These are phyloP conservation scores for Citrus sp. DNA, from an alignment of 345 rosid genomes.

Conservation along the genomic window DNA sequence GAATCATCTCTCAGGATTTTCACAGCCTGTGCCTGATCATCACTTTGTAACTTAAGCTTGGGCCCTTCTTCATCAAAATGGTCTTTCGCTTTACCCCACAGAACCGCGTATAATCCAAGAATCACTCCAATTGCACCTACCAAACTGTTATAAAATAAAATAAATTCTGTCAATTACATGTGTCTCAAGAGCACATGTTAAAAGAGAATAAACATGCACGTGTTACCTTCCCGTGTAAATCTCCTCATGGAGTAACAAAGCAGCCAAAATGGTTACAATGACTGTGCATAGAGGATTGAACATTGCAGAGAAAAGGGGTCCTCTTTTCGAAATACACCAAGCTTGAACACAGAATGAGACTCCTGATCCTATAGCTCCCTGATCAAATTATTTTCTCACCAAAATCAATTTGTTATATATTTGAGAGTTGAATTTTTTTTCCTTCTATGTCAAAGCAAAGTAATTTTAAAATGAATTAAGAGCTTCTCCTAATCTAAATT, in stretches of 20 bases:
- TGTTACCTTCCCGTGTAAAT: conserved; percentile 51
- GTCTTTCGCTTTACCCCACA: conserved; percentile 74
- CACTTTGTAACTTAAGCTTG: conserved; percentile 16
- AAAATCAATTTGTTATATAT: not conserved
- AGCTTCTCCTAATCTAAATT: too few species aligned
- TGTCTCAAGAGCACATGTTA: not conserved
- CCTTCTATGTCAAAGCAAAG: not conserved
- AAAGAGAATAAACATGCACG: not conserved
- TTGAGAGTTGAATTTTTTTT: not conserved
- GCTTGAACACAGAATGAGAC: conserved; percentile 50
- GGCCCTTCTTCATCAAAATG: conserved; percentile 12
- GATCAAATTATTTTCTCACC: not conserved
- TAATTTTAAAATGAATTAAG: too few species aligned
- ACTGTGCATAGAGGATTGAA: conserved; percentile 65
- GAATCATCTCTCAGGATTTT: conserved; percentile 30
- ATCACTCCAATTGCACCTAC: conserved; percentile 50
- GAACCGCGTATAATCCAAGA: conserved; percentile 45
- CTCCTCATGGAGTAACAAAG: conserved; percentile 54
- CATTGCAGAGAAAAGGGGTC: conserved; percentile 63
- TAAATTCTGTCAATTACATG: not conserved
- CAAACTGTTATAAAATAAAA: conserved; percentile 33
- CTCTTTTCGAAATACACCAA: conserved; percentile 45
- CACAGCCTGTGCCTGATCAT: conserved; percentile 7
- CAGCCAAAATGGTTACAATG: conserved; percentile 48
- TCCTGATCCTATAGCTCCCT: conserved; percentile 52